phyloP scores from a whole-genome alignment of 345 rosid genomes.

The Populus euphratica region DNA sequence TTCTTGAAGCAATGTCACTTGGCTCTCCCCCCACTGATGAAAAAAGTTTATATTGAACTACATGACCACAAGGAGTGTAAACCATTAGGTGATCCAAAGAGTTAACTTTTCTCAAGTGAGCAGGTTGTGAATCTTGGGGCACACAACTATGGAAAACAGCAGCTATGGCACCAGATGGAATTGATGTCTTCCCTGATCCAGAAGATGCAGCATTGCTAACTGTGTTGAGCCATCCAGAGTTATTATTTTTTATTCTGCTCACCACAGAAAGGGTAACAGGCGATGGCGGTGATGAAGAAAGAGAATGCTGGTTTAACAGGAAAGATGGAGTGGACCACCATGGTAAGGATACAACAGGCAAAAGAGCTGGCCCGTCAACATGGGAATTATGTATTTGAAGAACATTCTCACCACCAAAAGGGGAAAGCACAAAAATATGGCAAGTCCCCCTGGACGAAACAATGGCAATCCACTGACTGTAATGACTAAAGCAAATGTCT shows the following conservation, averaged over 20 bases:
- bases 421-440: slow-evolving; percentile 82
- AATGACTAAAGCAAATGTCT: slow-evolving; percentile 86
- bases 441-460: slow-evolving; percentile 86
- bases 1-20: slow-evolving; percentile 48
- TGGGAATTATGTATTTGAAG: slow-evolving; percentile 69
- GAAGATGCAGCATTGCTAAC: slow-evolving; percentile 76
- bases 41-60: slow-evolving; percentile 79
- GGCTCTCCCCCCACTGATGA: slow-evolving; percentile 67
- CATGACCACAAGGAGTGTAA: slow-evolving; percentile 88
- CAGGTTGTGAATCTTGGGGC: slow-evolving; percentile 38
- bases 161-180: slow-evolving; percentile 87
- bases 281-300: slow-evolving; percentile 54
- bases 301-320: slow-evolving; percentile 48
- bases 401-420: slow-evolving; percentile 92
- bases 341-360: slow-evolving; percentile 63
- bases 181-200: slow-evolving; percentile 57
- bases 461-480: slow-evolving; percentile 92
- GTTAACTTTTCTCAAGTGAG: slow-evolving; percentile 37
- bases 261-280: slow-evolving; percentile 82
- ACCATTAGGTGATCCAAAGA: slow-evolving; percentile 76
- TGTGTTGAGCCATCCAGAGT: slow-evolving; percentile 89
- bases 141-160: slow-evolving; percentile 68
- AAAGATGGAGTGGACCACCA: slow-evolving; percentile 93
- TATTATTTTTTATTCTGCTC: slow-evolving; percentile 74
- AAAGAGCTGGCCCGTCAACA: slow-evolving; percentile 61